Percentiles rank a stretch among this genome's conserved stretches.
phyloP scores from a whole-genome alignment of 2,329 filamentous ascomycete species.

The Madurella fahalii region DNA sequence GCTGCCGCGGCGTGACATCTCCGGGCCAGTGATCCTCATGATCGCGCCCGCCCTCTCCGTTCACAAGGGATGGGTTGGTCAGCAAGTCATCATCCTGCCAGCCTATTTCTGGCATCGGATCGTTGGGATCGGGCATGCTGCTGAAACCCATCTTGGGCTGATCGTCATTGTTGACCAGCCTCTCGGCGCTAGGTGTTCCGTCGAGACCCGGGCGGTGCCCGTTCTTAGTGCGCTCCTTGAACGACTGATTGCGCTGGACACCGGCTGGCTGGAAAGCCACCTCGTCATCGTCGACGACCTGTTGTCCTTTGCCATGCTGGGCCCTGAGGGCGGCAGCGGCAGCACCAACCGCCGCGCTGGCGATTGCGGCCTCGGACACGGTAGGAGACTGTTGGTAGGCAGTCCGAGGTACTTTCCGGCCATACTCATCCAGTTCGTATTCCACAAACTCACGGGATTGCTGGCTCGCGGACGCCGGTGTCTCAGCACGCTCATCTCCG shows the following conservation, averaged over 20 bases:
- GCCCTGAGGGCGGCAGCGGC: slow-evolving; percentile 50
- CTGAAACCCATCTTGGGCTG: slow-evolving; percentile 60
- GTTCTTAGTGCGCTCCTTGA: slow-evolving; percentile 60
- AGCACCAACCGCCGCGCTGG: slow-evolving; percentile 51
- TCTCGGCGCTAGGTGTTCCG: slow-evolving; percentile 54
- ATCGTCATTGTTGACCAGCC: slow-evolving; percentile 49
- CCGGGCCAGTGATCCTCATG: slow-evolving; percentile 50
- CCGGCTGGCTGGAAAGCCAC: slow-evolving; percentile 46
- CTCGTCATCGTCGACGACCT: slow-evolving; percentile 33
- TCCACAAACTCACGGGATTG: slow-evolving; percentile 47
- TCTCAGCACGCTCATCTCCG: slow-evolving; percentile 38
- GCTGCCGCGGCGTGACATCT: slow-evolving; percentile 45
- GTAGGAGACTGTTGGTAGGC: slow-evolving; percentile 50
- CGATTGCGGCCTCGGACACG: slow-evolving; percentile 55
- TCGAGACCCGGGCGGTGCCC: slow-evolving; percentile 47
- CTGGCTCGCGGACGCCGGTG: slow-evolving; percentile 37
- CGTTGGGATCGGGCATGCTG: slow-evolving; percentile 62
- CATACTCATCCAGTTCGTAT: slow-evolving; percentile 56
- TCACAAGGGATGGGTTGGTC: slow-evolving; percentile 80
- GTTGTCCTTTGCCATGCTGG: slow-evolving; percentile 42
- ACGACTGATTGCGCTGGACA: slow-evolving; percentile 58
- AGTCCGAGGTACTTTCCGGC: slow-evolving; percentile 48
- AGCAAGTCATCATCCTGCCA: slow-evolving; percentile 62
- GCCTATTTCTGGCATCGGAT: slow-evolving; percentile 75
- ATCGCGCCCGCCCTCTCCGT: slow-evolving; percentile 59